Evolutionary conservation across 306 rosid genomes (phyloP).

Genomic region (Acacia melanoxylon): DNA sequence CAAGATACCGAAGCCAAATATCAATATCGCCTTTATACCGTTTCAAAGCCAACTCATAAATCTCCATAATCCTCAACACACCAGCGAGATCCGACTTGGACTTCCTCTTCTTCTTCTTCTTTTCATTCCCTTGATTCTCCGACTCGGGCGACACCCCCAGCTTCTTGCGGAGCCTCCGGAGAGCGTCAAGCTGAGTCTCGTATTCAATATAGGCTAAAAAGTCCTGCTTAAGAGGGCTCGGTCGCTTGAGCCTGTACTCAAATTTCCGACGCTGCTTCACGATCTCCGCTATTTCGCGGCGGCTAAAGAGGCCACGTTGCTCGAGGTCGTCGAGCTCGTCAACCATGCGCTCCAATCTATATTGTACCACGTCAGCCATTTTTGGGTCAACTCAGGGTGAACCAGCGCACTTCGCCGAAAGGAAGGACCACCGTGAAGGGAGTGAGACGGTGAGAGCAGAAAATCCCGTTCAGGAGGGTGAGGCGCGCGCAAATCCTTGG

Average conservation of each 20-base stretch:
- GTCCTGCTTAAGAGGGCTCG: conserved; percentile 41
- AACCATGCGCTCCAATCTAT: conserved; percentile 50
- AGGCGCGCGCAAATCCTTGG: not conserved
- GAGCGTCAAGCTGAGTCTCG: conserved; percentile 44
- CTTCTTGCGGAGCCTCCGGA: conserved; percentile 43
- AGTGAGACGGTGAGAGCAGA: not conserved
- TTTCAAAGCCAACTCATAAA: conserved; percentile 45
- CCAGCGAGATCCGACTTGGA: conserved; percentile 44
- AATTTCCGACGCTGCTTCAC: conserved; percentile 48
- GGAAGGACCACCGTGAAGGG: not conserved
- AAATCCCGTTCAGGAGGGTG: not conserved
- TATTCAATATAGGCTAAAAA: conserved; percentile 41
- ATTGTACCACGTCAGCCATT: conserved; percentile 53
- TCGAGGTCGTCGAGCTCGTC: conserved; percentile 49
- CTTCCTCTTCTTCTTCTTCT: conserved; percentile 31
- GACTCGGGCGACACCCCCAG: conserved; percentile 33
- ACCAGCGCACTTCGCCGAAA: not conserved
- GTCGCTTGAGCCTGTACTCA: conserved; percentile 44
- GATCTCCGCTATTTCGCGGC: conserved; percentile 43
- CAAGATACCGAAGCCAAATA: conserved; percentile 58
- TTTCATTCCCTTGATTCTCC: conserved; percentile 31
- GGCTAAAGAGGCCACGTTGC: conserved; percentile 44
- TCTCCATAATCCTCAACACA: conserved; percentile 27
- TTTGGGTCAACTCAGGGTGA: not conserved
- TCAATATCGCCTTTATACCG: conserved; percentile 48